Evolutionary conservation across 495 filamentous ascomycete species (phyloP), one percentile per base, ranked within the genome.

Genomic region (Daldinia loculata): DNA sequence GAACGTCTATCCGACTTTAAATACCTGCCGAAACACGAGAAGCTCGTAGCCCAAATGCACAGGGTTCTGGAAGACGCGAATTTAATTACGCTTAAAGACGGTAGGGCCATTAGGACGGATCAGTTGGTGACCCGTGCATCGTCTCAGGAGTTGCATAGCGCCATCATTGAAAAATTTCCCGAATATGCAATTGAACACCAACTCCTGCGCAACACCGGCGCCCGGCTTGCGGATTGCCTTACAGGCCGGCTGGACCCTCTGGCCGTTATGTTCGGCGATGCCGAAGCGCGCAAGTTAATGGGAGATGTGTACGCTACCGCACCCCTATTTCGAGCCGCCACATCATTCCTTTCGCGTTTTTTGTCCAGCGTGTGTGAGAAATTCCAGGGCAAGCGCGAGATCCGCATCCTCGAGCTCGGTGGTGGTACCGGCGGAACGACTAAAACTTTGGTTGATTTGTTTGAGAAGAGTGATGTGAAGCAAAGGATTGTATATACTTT

Each of bases 401-500:
- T 70, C 55, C 67, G 67, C 36, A 72, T 72, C 12, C 69, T 84
- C 5, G 81, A 82, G 39, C 55, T 82, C 6, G 81, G 81, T 8
- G 81, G 75, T 7, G 66, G 66, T 2, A 69, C 66, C 7, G 66
- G 66, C 24, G 58, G 58, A 7, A 69, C 66, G 2, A 58, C 81
- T 63, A 53, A 56, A 30, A 50, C 64, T 6, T 17, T 74, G 24
- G 69, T 78, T 1, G 34, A 61, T 14, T 50, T 48, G 17, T 64
- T 72, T 7, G 64, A 48, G 12, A 69, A 78, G 5, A 66, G 61
- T 0, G 24, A 22, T n/a, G 45, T 56, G 22, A 72, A 55, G 12
- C 8, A 53, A 6, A 50, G 9, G 12, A 22, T 84, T 38, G 38
- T 65, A 22, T 85, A 85, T 72, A 79, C 77, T 2, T 82, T 85